Conservation (phyloP, 2,329 filamentous ascomycete species). For the Nemania sp. region DNA sequence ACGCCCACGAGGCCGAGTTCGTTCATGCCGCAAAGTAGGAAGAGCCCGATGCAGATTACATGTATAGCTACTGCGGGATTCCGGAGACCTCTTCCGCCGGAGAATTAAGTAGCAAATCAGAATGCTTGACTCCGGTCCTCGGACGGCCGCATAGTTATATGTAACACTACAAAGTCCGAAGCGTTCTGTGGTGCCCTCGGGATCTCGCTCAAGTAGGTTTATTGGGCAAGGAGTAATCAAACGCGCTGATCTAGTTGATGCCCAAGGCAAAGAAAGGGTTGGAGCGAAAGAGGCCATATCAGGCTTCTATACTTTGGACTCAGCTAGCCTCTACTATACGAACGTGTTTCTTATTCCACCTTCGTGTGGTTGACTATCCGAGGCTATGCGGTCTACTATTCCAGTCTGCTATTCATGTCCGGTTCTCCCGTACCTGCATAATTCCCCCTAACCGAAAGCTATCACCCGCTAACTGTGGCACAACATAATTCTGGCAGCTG, state of each 20-base stretch:
- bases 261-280: slow-evolving; percentile 11
- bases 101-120: background rate
- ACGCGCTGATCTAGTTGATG: slow-evolving; percentile 5
- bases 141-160: slow-evolving; percentile 5
- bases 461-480: slow-evolving; percentile 1
- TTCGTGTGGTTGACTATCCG: background rate
- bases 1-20: background rate
- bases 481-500: slow-evolving; percentile 17
- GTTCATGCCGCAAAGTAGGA: background rate
- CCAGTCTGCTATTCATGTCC: background rate
- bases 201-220: background rate
- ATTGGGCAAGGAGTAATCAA: background rate
- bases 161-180: slow-evolving; percentile 5
- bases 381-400: background rate
- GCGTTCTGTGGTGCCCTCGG: slow-evolving; percentile 1
- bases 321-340: too few species aligned
- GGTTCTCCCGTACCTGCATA: slow-evolving; percentile 27
- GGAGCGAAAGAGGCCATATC: background rate
- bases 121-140: background rate
- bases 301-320: slow-evolving; percentile 4
- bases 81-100: background rate
- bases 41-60: background rate
- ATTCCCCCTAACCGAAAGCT: background rate
- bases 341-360: background rate
- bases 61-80: background rate